Evolutionary conservation across 2,329 filamentous ascomycete genomes (phyloP).

Genomic region (Sporothrix mexicana): DNA sequence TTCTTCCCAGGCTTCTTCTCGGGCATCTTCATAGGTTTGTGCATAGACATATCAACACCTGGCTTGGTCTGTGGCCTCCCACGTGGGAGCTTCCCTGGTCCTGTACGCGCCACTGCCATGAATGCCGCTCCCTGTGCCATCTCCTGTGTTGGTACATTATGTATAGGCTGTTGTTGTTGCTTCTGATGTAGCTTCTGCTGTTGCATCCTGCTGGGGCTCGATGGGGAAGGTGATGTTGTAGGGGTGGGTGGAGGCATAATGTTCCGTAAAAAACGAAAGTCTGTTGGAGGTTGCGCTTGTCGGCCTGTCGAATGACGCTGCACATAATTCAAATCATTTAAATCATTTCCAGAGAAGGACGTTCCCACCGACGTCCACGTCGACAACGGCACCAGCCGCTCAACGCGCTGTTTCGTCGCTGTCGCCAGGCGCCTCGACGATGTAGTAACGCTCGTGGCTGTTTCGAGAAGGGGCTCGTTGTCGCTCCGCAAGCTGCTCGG

Average conservation of each 20-base stretch:
- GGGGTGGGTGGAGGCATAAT: slow-evolving; percentile 12
- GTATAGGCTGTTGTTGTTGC: background rate
- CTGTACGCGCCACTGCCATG: slow-evolving; percentile 38
- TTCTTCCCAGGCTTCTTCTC: background rate
- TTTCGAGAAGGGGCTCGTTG: slow-evolving; percentile 38
- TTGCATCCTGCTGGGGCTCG: background rate
- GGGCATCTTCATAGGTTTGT: background rate
- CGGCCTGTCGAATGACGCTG: background rate
- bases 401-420: slow-evolving; percentile 31
- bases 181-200: too few relatives aligned
- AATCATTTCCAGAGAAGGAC: too few relatives aligned
- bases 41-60: background rate
- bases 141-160: slow-evolving; percentile 26
- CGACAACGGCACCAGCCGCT: slow-evolving; percentile 30
- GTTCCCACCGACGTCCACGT: too few relatives aligned
- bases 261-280: slow-evolving; percentile 13
- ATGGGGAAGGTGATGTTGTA: background rate
- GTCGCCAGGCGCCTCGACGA: slow-evolving; percentile 36
- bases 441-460: slow-evolving; percentile 38
- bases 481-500: slow-evolving; percentile 43
- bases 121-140: slow-evolving; percentile 42
- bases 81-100: background rate
- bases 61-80: background rate
- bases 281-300: background rate
- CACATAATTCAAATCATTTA: background rate